Evolutionary conservation across 2,329 filamentous ascomycete species (phyloP).

Genomic region (Trichophyton benhamiae): DNA sequence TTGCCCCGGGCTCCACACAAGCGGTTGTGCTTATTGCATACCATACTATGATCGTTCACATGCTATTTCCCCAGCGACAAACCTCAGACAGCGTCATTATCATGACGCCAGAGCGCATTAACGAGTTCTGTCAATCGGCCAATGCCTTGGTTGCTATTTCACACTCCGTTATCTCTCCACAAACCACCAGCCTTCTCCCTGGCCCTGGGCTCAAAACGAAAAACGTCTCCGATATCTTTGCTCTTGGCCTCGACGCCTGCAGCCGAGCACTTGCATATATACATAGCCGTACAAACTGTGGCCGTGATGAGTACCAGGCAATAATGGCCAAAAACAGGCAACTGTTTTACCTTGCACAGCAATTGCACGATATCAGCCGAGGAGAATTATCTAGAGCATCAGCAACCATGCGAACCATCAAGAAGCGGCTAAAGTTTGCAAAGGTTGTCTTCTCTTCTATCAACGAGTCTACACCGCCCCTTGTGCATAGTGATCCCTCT

Average conservation of each 20-base stretch:
- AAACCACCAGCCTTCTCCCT: conserved; percentile 6
- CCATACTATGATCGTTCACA: conserved; percentile 10
- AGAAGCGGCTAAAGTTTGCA: conserved; percentile 8
- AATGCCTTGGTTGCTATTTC: conserved; percentile 7
- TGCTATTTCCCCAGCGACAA: conserved; percentile 8
- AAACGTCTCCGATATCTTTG: conserved; percentile 4
- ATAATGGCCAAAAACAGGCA: conserved; percentile 3
- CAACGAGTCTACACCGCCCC: conserved; percentile 3
- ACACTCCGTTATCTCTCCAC: conserved; percentile 3
- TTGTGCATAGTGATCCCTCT: conserved; percentile 1
- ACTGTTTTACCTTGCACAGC: conserved; percentile 3
- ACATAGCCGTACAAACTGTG: conserved; percentile 4
- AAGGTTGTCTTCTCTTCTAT: conserved; percentile 6
- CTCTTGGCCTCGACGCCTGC: conserved; percentile 7
- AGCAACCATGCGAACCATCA: conserved; percentile 7
- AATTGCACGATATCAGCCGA: conserved; percentile 9
- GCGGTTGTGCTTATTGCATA: conserved; percentile 7
- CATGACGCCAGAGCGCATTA: conserved; percentile 7
- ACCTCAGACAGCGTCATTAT: conserved; percentile 3
- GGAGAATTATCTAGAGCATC: conserved; percentile 6
- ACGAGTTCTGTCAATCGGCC: conserved; percentile 8
- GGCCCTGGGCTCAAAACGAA: conserved; percentile 5
- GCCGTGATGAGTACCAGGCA: conserved; percentile 5
- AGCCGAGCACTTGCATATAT: conserved; percentile 9
- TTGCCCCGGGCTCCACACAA: conserved; percentile 4